These are phyloP conservation scores for Calonectria henricotiae DNA, from an alignment of 2,329 filamentous ascomycete genomes.

Conservation along the genomic window DNA sequence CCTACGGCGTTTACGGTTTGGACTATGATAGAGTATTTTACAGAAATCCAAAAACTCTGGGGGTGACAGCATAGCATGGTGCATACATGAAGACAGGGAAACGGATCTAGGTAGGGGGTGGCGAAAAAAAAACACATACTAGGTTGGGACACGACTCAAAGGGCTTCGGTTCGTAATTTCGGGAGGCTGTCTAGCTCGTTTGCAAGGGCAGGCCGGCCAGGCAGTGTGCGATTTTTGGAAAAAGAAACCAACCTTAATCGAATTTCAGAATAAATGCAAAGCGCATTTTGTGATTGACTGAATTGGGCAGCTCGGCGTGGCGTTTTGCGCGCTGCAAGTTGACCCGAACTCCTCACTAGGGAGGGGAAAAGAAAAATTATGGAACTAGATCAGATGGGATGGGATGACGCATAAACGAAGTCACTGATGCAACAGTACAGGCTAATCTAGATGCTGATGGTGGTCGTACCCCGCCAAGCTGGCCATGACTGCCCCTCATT, in stretches of 20 bases:
- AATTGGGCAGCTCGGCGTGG: conserved; percentile 24
- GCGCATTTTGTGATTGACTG: conserved; percentile 8
- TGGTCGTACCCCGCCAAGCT: conserved; percentile 47
- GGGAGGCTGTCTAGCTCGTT: conserved; percentile 15
- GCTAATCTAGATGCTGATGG: conserved; percentile 39
- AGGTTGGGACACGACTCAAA: conserved; percentile 22
- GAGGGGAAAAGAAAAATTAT: not conserved
- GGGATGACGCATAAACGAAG: conserved; percentile 46
- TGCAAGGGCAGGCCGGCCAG: conserved; percentile 7
- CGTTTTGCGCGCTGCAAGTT: conserved; percentile 27
- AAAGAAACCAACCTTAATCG: conserved; percentile 21
- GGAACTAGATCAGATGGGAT: conserved; percentile 33
- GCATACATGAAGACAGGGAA: conserved; percentile 44
- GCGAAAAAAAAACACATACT: conserved; percentile 19
- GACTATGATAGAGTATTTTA: conserved; percentile 55
- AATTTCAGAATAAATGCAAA: conserved; percentile 14
- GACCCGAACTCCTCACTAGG: not conserved
- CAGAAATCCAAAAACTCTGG: conserved; percentile 48
- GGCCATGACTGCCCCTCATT: conserved; percentile 47
- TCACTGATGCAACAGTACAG: conserved; percentile 45
- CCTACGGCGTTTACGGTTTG: conserved; percentile 55
- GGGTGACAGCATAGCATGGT: conserved; percentile 47
- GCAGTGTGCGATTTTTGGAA: conserved; percentile 24
- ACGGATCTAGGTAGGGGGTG: conserved; percentile 33
- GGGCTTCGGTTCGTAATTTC: conserved; percentile 14